Evolutionary conservation across 2,329 filamentous ascomycete genomes (phyloP).

Genomic region (Botryotinia calthae): DNA sequence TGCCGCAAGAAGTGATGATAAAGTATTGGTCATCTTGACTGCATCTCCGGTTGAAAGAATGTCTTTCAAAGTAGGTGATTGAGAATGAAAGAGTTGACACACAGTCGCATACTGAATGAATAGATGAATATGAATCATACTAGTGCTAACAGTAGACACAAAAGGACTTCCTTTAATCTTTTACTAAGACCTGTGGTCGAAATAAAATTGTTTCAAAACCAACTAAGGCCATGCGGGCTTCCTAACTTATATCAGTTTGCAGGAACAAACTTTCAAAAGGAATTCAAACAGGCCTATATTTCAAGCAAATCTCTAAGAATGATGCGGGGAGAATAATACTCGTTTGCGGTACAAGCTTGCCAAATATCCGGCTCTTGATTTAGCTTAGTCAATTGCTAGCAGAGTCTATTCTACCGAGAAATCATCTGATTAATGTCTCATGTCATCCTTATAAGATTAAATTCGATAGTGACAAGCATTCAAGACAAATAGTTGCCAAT

Average conservation of each 20-base stretch:
- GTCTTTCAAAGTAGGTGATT: neutral
- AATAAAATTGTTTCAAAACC: neutral
- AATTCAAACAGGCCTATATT: neutral
- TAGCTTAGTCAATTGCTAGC: neutral
- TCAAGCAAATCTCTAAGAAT: neutral
- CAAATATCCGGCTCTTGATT: neutral
- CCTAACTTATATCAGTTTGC: neutral
- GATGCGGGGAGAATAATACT: neutral
- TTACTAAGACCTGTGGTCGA: neutral
- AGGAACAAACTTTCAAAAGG: neutral
- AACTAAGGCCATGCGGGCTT: neutral
- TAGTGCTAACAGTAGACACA: neutral
- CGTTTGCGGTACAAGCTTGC: neutral
- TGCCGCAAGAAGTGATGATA: neutral
- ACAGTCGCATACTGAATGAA: too few relatives aligned
- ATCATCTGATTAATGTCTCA: neutral
- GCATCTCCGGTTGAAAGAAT: neutral
- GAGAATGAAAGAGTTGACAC: neutral
- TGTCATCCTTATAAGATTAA: neutral
- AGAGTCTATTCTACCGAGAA: neutral
- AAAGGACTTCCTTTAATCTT: neutral
- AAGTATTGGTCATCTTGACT: neutral
- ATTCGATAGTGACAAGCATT: neutral
- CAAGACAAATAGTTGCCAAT: neutral
- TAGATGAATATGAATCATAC: neutral